Evolutionary conservation across 257 asterid genomes (phyloP).

Genomic region (Eucommia ulmoides): DNA sequence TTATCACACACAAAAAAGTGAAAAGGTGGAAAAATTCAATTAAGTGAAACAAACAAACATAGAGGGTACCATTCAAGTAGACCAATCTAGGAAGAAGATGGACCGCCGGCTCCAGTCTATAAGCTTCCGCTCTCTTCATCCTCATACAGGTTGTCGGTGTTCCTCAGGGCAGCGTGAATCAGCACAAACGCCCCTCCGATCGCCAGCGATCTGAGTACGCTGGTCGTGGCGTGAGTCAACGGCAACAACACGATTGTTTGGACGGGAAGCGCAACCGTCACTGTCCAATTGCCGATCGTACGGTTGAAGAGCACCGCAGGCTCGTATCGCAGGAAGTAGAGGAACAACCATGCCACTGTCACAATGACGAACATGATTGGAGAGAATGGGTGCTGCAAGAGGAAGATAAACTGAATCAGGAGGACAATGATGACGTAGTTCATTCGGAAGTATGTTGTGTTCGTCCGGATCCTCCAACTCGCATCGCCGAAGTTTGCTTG

Average conservation of each 20-base stretch:
- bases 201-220: conserved; percentile 38
- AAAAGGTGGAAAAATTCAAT: no score
- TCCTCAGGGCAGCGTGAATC: conserved; percentile 69
- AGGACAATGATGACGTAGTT: conserved; percentile 63
- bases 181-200: conserved; percentile 50
- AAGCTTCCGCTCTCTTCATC: conserved; percentile 54
- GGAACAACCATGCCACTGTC: conserved; percentile 61
- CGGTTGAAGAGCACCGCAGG: conserved; percentile 58
- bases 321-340: conserved; percentile 80
- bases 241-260: conserved; percentile 41
- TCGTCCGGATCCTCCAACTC: conserved; percentile 30
- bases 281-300: conserved; percentile 38
- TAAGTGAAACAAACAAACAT: no score
- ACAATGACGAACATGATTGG: conserved; percentile 52
- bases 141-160: conserved; percentile 40
- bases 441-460: conserved; percentile 50
- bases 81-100: conserved; percentile 6
- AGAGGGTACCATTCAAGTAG: no score
- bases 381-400: conserved; percentile 80
- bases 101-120: not conserved
- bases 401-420: conserved; percentile 55
- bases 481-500: conserved; percentile 39
- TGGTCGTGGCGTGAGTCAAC: conserved; percentile 49
- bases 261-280: conserved; percentile 41
- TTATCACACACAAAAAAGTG: no score